These are phyloP conservation scores for Phytopythium aichiense DNA, from an alignment of 352 stramenopile genomes.

Conservation along the genomic window DNA sequence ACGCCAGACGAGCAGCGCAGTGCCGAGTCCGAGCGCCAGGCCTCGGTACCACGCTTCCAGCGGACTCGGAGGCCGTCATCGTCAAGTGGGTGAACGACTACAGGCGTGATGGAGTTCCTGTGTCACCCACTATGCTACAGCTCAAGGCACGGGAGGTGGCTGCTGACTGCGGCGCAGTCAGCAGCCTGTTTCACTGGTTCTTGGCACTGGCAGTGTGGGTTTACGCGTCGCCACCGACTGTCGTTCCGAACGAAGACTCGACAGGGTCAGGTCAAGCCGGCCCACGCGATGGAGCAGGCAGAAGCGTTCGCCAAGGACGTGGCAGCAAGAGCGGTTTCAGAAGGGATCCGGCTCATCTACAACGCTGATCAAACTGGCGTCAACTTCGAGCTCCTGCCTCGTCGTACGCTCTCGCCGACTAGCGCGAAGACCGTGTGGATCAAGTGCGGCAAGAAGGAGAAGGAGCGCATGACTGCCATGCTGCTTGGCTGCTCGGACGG, in stretches of 20 bases:
- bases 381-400: slow-evolving; percentile 26
- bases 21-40: slow-evolving; percentile 1
- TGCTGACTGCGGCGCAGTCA: background rate
- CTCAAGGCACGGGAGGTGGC: background rate
- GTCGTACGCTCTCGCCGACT: slow-evolving; percentile 12
- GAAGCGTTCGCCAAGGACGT: slow-evolving; percentile 9
- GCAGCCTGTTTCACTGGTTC: background rate
- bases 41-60: background rate
- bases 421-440: slow-evolving; percentile 25
- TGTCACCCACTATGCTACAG: slow-evolving; percentile 5
- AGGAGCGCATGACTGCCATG: slow-evolving; percentile 25
- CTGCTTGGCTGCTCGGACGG: slow-evolving; percentile 16
- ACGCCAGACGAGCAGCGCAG: background rate
- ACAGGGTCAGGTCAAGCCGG: slow-evolving; percentile 11
- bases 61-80: background rate
- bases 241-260: slow-evolving; percentile 17
- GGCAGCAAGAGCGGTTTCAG: background rate
- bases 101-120: slow-evolving; percentile 5
- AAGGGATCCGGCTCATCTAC: slow-evolving; percentile 14
- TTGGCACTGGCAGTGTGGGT: slow-evolving; percentile 6
- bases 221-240: slow-evolving; percentile 8
- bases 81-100: slow-evolving; percentile 10
- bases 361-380: slow-evolving; percentile 22
- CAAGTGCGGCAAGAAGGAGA: slow-evolving; percentile 17
- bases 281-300: background rate